Conservation (phyloP, 257 asterid genomes). For the Przewalskia tangutica region DNA sequence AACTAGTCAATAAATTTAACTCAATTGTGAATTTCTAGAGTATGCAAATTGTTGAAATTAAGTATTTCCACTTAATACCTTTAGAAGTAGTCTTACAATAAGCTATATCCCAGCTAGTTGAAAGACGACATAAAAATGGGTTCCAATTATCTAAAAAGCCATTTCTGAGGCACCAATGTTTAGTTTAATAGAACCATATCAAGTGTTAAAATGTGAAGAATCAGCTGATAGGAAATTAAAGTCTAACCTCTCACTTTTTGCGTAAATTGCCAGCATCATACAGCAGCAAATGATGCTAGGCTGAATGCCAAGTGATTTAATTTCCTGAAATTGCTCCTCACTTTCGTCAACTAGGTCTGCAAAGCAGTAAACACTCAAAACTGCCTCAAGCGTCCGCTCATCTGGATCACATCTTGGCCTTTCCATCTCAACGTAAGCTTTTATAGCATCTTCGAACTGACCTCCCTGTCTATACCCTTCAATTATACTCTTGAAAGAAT, state of each 20-base stretch:
- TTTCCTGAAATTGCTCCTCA: conserved; percentile 77
- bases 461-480: conserved; percentile 94
- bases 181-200: background rate
- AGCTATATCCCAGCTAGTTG: background rate
- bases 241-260: conserved; percentile 65
- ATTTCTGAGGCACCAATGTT: background rate
- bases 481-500: conserved; percentile 65
- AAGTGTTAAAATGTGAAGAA: background rate
- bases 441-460: conserved; percentile 81
- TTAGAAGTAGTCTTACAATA: background rate
- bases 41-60: background rate
- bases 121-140: background rate
- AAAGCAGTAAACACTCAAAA: conserved; percentile 85
- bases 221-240: conserved; percentile 4
- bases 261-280: conserved; percentile 83
- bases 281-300: conserved; percentile 95
- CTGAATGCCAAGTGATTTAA: conserved; percentile 69
- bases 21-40: background rate
- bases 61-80: background rate
- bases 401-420: conserved; percentile 86
- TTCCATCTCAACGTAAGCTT: conserved; percentile 91
- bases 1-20: background rate
- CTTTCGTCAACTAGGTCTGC: conserved; percentile 92
- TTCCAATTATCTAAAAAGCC: background rate
- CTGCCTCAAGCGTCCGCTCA: conserved; percentile 89